Conservation (phyloP, 1,284 basidiomycete species). For the Pseudozyma tsukubaensis region DNA sequence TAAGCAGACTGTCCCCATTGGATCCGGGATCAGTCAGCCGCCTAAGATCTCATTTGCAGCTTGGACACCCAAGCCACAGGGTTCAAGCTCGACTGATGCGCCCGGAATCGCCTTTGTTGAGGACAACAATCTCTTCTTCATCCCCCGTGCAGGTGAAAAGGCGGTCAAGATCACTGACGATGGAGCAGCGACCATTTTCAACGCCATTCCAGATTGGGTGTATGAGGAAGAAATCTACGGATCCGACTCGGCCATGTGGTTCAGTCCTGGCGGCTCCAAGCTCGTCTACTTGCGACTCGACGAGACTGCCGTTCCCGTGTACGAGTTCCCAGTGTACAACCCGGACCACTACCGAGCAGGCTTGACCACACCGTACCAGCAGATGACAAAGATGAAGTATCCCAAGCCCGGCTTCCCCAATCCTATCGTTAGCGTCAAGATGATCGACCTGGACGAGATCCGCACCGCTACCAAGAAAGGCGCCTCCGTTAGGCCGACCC, state of each 20-base stretch:
- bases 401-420: constrained; percentile 86
- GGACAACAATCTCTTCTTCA: constrained; percentile 55
- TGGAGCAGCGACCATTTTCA: constrained; percentile 86
- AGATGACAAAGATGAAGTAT: constrained; percentile 66
- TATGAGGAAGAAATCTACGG: constrained; percentile 74
- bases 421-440: constrained; percentile 83
- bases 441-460: constrained; percentile 69
- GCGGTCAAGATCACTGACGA: constrained; percentile 82
- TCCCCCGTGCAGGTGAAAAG: constrained; percentile 49
- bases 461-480: constrained; percentile 14
- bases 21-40: constrained; percentile 15
- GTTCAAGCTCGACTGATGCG: constrained; percentile 8
- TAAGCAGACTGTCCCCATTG: constrained; percentile 75
- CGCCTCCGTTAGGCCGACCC: constrained; percentile 14
- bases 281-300: constrained; percentile 88
- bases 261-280: constrained; percentile 83
- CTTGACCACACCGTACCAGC: constrained; percentile 53
- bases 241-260: constrained; percentile 84
- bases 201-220: constrained; percentile 89
- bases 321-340: constrained; percentile 89
- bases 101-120: constrained; percentile 52
- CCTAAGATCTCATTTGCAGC: constrained; percentile 41
- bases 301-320: constrained; percentile 87
- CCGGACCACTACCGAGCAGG: constrained; percentile 45
- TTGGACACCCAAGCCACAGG: constrained; percentile 33